These are phyloP conservation scores for Aspergillus saccharolyticus DNA, from an alignment of 495 filamentous ascomycete species.

Conservation along the genomic window DNA sequence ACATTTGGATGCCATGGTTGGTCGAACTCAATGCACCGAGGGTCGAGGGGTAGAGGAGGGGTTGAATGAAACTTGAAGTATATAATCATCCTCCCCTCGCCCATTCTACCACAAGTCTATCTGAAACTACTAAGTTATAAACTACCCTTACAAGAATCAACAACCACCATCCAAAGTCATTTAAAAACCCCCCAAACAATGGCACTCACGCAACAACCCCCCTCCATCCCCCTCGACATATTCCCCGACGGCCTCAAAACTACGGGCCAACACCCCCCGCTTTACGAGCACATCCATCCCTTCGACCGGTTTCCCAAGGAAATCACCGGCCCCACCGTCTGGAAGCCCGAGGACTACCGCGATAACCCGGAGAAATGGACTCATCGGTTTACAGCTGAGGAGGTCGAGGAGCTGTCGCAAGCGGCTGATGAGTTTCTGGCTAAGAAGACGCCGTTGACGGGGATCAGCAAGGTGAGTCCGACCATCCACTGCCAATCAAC, in stretches of 20 bases:
- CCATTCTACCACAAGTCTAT: too few species aligned
- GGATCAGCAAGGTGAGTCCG: constrained; percentile 58
- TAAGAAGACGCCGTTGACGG: constrained; percentile 58
- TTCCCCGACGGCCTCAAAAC: constrained; percentile 61
- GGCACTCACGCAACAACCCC: constrained; percentile 35
- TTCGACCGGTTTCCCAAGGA: constrained; percentile 70
- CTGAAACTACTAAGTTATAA: too few species aligned
- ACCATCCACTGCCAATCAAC: background rate
- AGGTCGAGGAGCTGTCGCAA: constrained; percentile 62
- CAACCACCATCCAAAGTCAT: background rate
- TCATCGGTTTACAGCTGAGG: constrained; percentile 59
- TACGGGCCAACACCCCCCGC: constrained; percentile 74
- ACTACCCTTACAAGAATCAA: too few species aligned
- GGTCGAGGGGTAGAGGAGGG: background rate
- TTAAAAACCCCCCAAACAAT: constrained; percentile 18
- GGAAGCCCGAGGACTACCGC: constrained; percentile 68
- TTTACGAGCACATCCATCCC: constrained; percentile 58
- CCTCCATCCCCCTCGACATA: constrained; percentile 31
- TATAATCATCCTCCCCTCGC: background rate
- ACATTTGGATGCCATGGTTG: background rate
- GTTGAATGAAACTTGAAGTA: too few species aligned
- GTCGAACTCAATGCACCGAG: background rate
- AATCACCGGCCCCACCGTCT: constrained; percentile 72
- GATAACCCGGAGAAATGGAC: constrained; percentile 71
- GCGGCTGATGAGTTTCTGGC: constrained; percentile 66